phyloP scores from a whole-genome alignment of 2,329 filamentous ascomycete genomes.

The Fusarium sp. region DNA sequence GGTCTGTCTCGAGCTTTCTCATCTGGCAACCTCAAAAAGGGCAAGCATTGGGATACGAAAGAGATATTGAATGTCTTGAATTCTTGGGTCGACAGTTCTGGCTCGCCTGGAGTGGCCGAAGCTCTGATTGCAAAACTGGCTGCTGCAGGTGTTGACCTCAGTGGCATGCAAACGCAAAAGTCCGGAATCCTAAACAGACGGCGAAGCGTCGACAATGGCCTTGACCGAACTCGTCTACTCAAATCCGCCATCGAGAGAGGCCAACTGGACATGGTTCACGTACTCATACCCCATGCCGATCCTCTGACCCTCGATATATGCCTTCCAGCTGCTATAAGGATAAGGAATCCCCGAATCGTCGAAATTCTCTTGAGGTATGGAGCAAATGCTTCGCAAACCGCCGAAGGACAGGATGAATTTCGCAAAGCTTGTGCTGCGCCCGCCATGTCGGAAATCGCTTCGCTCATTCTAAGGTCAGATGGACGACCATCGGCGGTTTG shows the following conservation, averaged over 20 bases:
- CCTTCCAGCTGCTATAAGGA: slow-evolving; percentile 61
- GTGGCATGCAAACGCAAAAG: slow-evolving; percentile 60
- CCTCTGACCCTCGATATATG: slow-evolving; percentile 61
- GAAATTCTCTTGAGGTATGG: slow-evolving; percentile 63
- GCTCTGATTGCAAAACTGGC: slow-evolving; percentile 63
- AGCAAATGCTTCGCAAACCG: slow-evolving; percentile 59
- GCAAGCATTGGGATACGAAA: slow-evolving; percentile 63
- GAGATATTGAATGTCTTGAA: slow-evolving; percentile 65
- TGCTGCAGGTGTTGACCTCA: slow-evolving; percentile 62
- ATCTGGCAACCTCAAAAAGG: slow-evolving; percentile 55
- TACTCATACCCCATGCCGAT: slow-evolving; percentile 65
- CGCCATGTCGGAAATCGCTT: slow-evolving; percentile 58
- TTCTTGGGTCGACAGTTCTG: slow-evolving; percentile 60
- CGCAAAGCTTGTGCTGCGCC: slow-evolving; percentile 61
- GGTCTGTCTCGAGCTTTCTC: slow-evolving; percentile 55
- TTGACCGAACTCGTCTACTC: slow-evolving; percentile 62
- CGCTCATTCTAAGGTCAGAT: slow-evolving; percentile 61
- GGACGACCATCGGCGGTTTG: slow-evolving; percentile 57
- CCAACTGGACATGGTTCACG: slow-evolving; percentile 64
- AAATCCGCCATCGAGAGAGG: slow-evolving; percentile 62
- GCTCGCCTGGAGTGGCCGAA: slow-evolving; percentile 66
- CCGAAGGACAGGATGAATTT: slow-evolving; percentile 65
- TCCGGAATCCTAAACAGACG: slow-evolving; percentile 60
- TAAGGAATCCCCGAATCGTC: slow-evolving; percentile 56
- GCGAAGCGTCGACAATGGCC: slow-evolving; percentile 60